These are phyloP conservation scores for Fusarium proliferatum DNA, from an alignment of 2,329 filamentous ascomycete species.

Conservation along the genomic window DNA sequence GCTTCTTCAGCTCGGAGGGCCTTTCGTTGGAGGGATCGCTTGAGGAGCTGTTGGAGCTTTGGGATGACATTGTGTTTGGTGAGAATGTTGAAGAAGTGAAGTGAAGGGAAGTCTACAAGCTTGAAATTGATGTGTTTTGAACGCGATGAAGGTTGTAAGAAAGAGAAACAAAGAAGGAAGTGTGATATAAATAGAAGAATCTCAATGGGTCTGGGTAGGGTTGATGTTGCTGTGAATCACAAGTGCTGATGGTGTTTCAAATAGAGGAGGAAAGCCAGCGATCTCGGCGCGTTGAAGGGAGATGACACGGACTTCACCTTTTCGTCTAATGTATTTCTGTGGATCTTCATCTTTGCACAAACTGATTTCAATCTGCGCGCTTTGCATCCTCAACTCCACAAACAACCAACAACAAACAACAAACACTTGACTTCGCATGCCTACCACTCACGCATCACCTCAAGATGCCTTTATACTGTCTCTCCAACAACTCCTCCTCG, in stretches of 20 bases:
- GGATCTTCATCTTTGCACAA: accelerated
- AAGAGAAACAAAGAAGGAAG: accelerated
- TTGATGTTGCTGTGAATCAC: not conserved
- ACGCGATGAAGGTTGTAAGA: accelerated
- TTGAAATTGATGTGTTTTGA: not conserved
- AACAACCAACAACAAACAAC: not conserved
- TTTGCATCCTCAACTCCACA: not conserved
- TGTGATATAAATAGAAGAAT: not conserved
- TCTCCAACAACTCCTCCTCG: not conserved
- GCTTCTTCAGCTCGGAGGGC: not conserved
- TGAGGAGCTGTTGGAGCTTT: not conserved
- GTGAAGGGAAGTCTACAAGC: not conserved
- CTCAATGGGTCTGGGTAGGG: no score
- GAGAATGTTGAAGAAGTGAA: not conserved
- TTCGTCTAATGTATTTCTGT: not conserved
- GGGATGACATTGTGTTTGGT: not conserved
- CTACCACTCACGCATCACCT: not conserved
- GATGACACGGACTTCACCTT: accelerated
- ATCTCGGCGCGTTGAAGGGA: accelerated
- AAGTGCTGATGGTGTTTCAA: not conserved
- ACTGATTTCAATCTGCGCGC: not conserved
- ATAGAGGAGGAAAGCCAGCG: no score
- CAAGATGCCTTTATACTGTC: no score
- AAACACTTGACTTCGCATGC: not conserved
- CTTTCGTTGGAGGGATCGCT: not conserved